Evolutionary conservation across 208 protist genomes (phyloP), one percentile per base, ranked within the genome.

Genomic region (Herpetomonas samuelpessoai): DNA sequence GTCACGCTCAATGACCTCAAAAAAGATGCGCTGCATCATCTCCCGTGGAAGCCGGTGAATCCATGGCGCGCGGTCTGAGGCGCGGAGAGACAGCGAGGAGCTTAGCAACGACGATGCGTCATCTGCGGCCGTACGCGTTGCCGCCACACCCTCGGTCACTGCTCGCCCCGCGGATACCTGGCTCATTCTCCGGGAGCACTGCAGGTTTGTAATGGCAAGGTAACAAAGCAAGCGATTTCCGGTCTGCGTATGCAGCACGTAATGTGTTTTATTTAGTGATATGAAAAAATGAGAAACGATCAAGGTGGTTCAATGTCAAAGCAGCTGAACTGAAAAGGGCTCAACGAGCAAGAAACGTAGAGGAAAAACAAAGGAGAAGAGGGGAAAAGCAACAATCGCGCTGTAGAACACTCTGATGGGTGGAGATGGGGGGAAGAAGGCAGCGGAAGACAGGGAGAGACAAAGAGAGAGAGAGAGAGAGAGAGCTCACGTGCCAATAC

Each of bases 21-120:
- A 74, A 39, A 92, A 92, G 14, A 89, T 83, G 35, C 59, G 66
- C 27, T 81, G 67, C 44, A 92, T 46, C 24, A 92, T 41, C 46
- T 89, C 86, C 7, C 71, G 74, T 6, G 86, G 86, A 31, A 92
- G 66, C 0, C 69, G 58, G n/a, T 81, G 58, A 7, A 87, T 62
- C 21, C 39, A 54, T 14, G 69, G 44, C 0, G 51, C 54, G 12
- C 0, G 56, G 7, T 14, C 26, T 3, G 41, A 14, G 9, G 35
- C 35, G 9, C 14, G 6, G 35, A 60, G 35, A 25, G 27, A 16
- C 26, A 21, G 2, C 0, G 38, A 44, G 4, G 49, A 7, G 29
- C n/a, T 25, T 3, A 24, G 6, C 44, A 47, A 18, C 10, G 6
- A 4, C 2, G 22, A 19, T 10, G 1, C 3, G 27, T 24, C 29